phyloP scores from a whole-genome alignment of 2,329 filamentous ascomycete genomes.

The Macrophomina phaseolina region DNA sequence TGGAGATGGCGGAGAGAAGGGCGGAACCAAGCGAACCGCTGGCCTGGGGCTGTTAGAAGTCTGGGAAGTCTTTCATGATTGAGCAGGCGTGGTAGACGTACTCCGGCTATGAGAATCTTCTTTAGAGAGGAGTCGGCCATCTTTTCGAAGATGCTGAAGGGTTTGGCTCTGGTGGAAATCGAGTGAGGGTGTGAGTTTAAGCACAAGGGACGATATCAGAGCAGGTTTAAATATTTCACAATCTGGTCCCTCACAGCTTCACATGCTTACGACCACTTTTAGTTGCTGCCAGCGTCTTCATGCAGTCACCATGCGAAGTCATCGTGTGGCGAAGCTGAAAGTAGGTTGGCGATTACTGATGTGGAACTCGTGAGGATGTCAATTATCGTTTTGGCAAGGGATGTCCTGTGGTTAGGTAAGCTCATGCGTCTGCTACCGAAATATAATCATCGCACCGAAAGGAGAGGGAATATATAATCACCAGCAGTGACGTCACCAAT shows the following conservation, averaged over 20 bases:
- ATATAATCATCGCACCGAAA: not conserved
- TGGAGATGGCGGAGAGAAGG: slow-evolving; percentile 41
- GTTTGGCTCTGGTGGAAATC: not conserved
- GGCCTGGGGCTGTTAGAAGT: slow-evolving; percentile 16
- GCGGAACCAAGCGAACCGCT: slow-evolving; percentile 35
- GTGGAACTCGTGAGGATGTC: not conserved
- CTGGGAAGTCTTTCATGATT: not conserved
- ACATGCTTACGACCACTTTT: not conserved
- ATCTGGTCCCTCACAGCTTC: not conserved
- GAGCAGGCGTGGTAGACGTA: not conserved
- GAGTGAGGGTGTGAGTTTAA: not conserved
- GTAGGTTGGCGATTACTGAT: not conserved
- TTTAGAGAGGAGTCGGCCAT: not conserved
- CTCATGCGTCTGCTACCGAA: not conserved
- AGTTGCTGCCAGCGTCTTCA: not conserved
- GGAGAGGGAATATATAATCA: not conserved
- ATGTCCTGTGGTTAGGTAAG: not conserved
- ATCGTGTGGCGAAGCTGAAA: not conserved
- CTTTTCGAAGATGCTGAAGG: not conserved
- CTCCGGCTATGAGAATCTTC: slow-evolving; percentile 5
- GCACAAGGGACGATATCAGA: not conserved
- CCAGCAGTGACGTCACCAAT: not conserved
- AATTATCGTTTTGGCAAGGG: not conserved
- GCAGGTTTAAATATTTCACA: too few relatives aligned
- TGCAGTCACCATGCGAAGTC: not conserved